Percentiles rank a stretch among this genome's conserved stretches.
Evolutionary conservation across 148 eudicot genomes (phyloP).

Genomic region (Fagopyrum homotropicum): DNA sequence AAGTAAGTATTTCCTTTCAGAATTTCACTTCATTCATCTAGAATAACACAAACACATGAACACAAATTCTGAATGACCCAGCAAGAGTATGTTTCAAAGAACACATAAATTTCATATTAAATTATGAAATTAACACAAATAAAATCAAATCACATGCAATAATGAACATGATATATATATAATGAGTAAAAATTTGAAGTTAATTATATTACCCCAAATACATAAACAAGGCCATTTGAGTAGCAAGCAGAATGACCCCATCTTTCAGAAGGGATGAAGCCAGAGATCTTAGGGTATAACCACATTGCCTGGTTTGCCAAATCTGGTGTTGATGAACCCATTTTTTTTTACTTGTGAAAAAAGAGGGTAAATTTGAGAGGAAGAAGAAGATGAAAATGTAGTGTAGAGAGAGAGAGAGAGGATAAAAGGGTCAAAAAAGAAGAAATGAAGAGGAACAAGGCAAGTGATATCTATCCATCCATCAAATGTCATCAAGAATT

Average conservation of each 20-base stretch:
- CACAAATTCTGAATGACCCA: neutral
- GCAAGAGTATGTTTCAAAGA: neutral
- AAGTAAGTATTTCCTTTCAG: neutral
- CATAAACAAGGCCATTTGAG: constrained; percentile 59
- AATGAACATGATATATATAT: neutral
- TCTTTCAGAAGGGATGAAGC: constrained; percentile 75
- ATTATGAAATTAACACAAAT: neutral
- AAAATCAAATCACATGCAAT: neutral
- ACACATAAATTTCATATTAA: neutral
- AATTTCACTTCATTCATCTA: neutral
- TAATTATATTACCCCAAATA: constrained; percentile 58
- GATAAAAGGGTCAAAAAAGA: constrained; percentile 1
- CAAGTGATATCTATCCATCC: constrained; percentile 11
- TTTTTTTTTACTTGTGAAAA: constrained; percentile 2
- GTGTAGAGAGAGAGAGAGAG: neutral
- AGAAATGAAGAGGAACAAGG: constrained; percentile 4
- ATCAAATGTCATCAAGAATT: constrained; percentile 4
- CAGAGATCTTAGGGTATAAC: constrained; percentile 63
- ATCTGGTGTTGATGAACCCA: constrained; percentile 55
- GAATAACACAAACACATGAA: neutral
- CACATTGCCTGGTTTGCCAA: constrained; percentile 67
- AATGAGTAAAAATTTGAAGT: neutral
- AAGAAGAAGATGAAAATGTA: neutral
- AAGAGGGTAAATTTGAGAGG: neutral
- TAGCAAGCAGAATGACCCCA: constrained; percentile 95